Evolutionary conservation across 768 basidiomycete species (phyloP).

Genomic region (Tephrocybe sp.): DNA sequence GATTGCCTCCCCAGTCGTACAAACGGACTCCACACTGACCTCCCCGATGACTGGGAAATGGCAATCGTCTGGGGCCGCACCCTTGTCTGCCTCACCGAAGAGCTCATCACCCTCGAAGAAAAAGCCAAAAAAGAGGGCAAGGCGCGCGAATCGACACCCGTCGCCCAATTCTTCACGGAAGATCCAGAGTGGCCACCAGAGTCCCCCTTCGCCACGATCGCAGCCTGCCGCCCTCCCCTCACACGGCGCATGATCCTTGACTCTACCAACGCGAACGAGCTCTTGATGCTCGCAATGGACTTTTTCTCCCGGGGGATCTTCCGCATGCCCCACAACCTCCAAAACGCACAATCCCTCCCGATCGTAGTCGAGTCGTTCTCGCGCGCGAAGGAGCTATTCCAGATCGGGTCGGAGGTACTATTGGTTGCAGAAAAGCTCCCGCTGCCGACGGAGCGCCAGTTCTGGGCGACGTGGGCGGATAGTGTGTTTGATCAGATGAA

Average conservation of each 20-base stretch:
- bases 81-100: conserved; percentile 59
- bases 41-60: conserved; percentile 66
- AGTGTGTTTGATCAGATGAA: conserved; percentile 63
- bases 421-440: conserved; percentile 58
- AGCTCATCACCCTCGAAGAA: conserved; percentile 34
- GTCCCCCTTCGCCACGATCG: conserved; percentile 53
- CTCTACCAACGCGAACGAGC: conserved; percentile 43
- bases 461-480: conserved; percentile 65
- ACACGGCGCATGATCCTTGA: conserved; percentile 48
- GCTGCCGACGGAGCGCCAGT: conserved; percentile 40
- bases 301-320: conserved; percentile 71
- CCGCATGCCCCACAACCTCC: conserved; percentile 60
- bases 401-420: conserved; percentile 62
- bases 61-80: conserved; percentile 68
- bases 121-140: conserved; percentile 11
- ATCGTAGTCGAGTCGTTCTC: conserved; percentile 40
- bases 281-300: conserved; percentile 64
- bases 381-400: conserved; percentile 59
- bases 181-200: conserved; percentile 52
- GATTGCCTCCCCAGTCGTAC: conserved; percentile 56
- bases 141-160: background rate
- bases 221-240: conserved; percentile 46
- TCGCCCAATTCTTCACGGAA: conserved; percentile 26
- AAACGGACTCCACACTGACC: conserved; percentile 27
- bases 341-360: conserved; percentile 11